Evolutionary conservation across 2,329 filamentous ascomycete species (phyloP), one percentile per base, ranked within the genome.

Genomic region (Blastomyces emzantsi): DNA sequence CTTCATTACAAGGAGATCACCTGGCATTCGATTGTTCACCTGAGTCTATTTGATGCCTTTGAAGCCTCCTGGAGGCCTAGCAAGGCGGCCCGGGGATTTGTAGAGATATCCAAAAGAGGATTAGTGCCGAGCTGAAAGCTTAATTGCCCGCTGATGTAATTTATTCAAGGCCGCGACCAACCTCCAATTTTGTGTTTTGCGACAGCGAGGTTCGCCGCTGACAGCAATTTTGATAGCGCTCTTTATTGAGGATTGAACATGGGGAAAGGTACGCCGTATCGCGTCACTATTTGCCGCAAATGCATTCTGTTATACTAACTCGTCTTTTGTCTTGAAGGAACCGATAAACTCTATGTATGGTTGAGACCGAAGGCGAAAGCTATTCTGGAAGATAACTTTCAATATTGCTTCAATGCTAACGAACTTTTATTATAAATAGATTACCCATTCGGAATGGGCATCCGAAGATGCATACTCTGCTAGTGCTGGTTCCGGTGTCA

Each of bases 361-460:
- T 25, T 41, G 19, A 58, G 25, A 43, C 47, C 39, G 54, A n/a
- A 6, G 28, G n/a, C 43, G 28, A 33, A 25, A 60, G 43, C 41
- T 33, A 47, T 28, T 3, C 43, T 28, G n/a, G 7, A 45, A n/a
- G 3, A 7, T 6, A 25, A 22, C 17, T 47, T 28, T 11, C 41
- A 47, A 22, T 41, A 33, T 60, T n/a, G 56, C 17, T 60, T 49
- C 36, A 63, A 62, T 59, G 22, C 66, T 67, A 58, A 67, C 15
- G 8, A 22, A 43, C 57, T 41, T 62, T 56, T 41, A 56, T 49
- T 36, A 49, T 60, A 49, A 22, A 15, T 68, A 87, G 83, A 99
- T 99, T 73, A 99, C 94, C 63, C 95, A 99, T 79, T 95, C 90
- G 51, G 94, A 99, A 82, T 99, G 94, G 94, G 88, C 91, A 8